Evolutionary conservation across 2,329 filamentous ascomycete genomes (phyloP).

Genomic region (Pseudogymnoascus sp.): DNA sequence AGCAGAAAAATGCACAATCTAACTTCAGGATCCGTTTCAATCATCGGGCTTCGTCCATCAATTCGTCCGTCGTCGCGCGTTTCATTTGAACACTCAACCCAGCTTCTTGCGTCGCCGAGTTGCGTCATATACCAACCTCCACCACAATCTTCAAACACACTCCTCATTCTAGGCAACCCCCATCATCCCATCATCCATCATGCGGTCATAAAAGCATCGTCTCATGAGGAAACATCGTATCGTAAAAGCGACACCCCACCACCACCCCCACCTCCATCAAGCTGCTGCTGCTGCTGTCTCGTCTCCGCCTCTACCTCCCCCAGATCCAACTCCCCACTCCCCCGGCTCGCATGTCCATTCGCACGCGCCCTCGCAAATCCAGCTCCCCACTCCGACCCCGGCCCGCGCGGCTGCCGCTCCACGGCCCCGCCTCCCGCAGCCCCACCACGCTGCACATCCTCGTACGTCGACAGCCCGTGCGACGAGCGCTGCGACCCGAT

Average conservation of each 20-base stretch:
- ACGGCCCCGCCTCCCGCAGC: slow-evolving; percentile 24
- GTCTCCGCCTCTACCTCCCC: not conserved
- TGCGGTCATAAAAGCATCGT: not conserved
- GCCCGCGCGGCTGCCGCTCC: slow-evolving; percentile 57
- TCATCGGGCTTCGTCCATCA: not conserved
- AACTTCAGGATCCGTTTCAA: not conserved
- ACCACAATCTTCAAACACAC: not conserved
- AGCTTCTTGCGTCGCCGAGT: not conserved
- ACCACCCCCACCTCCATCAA: not conserved
- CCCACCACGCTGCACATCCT: slow-evolving; percentile 18
- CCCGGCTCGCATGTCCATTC: slow-evolving; percentile 55
- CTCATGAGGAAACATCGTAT: slow-evolving; percentile 1
- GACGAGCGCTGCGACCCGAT: slow-evolving; percentile 56
- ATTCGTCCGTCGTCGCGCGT: not conserved
- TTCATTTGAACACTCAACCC: not conserved
- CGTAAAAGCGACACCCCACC: slow-evolving; percentile 1
- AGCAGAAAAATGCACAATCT: not conserved
- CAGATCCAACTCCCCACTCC: slow-evolving; percentile 46
- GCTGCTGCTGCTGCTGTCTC: not conserved
- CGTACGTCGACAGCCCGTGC: slow-evolving; percentile 26
- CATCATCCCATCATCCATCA: not conserved
- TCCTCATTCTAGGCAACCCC: not conserved
- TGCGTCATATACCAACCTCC: not conserved
- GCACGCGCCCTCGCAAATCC: slow-evolving; percentile 47
- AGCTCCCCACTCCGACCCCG: slow-evolving; percentile 48